Conservation (phyloP, 805 yeast species). For the Wickerhamiella allomyrinae region DNA sequence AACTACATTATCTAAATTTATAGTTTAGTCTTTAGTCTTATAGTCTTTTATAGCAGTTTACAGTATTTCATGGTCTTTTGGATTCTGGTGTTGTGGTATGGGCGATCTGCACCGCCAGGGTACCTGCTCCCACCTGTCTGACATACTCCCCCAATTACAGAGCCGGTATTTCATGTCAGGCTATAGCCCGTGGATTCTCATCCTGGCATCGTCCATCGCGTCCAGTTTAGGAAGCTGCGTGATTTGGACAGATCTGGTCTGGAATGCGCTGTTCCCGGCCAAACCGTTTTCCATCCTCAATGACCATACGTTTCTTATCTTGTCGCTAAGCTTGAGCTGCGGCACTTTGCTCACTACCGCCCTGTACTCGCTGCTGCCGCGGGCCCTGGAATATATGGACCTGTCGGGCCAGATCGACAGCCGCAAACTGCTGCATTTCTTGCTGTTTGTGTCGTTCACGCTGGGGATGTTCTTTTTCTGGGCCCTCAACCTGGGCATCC, state of each 20-base stretch:
- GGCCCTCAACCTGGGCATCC: conserved; percentile 49
- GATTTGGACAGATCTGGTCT: conserved; percentile 47
- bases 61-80: no score
- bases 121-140: not conserved
- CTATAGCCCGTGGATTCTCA: conserved; percentile 36
- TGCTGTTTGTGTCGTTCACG: conserved; percentile 34
- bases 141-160: not conserved
- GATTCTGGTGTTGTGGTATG: no score
- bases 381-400: conserved; percentile 35
- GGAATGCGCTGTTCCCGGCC: conserved; percentile 30
- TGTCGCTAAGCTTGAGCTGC: conserved; percentile 60
- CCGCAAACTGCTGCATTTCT: conserved; percentile 23
- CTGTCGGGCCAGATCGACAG: conserved; percentile 13
- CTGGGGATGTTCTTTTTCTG: conserved; percentile 51
- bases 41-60: no score
- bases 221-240: conserved; percentile 59
- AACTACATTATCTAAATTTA: no score
- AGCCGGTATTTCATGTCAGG: not conserved
- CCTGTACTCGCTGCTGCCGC: conserved; percentile 63
- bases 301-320: conserved; percentile 52
- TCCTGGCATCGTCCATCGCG: conserved; percentile 49
- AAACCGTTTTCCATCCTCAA: conserved; percentile 41
- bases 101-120: not conserved
- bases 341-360: conserved; percentile 75
- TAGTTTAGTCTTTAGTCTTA: no score